Base-by-base conservation (phyloP, 768 basidiomycete genomes). In the Leccinum arenicola region DNA sequence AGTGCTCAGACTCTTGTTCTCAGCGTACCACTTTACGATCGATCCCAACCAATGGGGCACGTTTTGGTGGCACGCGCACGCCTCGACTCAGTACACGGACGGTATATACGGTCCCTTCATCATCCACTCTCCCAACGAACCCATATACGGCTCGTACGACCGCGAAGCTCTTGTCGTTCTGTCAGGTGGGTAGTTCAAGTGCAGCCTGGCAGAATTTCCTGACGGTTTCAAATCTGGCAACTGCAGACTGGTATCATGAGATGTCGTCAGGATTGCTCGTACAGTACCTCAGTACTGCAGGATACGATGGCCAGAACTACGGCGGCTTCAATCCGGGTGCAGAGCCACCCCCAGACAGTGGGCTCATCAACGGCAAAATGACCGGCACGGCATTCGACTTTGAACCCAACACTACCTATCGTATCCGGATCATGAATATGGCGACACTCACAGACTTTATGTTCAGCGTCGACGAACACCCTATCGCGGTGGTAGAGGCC, bases 81-180 rank as follows among this genome's bases (percentile, higher is more conserved):
- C 73, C 48, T 72, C 66, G 10, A 73, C 72, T 49, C 72, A 74
- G 53, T 79, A 80, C 62, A 82, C 80, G 10, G 82, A 83, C 54
- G 82, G 82, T 12, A 70, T 82, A 55, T 76, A 75, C 21, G 83
- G 82, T 0, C 77, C 80, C 25, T 61, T 84, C 33, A 66, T 83
- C 31, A 75, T 83, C 1, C 78, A 83, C 63, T 74, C 76, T 3
- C 73, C 76, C 31, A 67, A 61, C 21, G 69, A 77, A 25, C 63
- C 71, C 17, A 69, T 71, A 49, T 58, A 69, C 33, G 64, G 66
- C 12, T 66, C 69, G 6, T 80, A 78, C 62, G 79, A 80, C 53
- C 66, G 65, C 8, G 80, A 81, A 4, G 70, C 67, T 21, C 68
- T 78, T 6, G 68, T 80, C n/a, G 58, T 73, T 7, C 43, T 78